These are phyloP conservation scores for Giardia muris DNA, from an alignment of 208 protist species.

Conservation along the genomic window DNA sequence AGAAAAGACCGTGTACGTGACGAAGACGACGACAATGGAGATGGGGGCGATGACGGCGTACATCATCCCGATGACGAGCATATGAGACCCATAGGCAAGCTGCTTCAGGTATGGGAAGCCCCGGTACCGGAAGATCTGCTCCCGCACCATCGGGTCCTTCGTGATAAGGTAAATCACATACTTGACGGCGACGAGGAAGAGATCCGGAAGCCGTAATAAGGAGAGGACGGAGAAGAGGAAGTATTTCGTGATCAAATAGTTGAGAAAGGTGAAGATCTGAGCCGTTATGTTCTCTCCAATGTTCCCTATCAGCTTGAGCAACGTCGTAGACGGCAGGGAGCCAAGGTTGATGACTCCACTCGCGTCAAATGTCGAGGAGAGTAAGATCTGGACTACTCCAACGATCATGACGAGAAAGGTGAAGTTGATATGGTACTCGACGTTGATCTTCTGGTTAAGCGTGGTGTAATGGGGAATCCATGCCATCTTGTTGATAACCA, in stretches of 20 bases:
- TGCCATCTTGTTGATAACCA: neutral
- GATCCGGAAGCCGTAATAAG: neutral
- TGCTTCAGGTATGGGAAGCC: neutral
- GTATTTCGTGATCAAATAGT: conserved; percentile 28
- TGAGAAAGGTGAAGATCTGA: neutral
- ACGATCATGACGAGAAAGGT: conserved; percentile 6
- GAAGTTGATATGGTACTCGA: neutral
- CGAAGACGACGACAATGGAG: neutral
- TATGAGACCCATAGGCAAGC: neutral
- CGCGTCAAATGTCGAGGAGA: neutral
- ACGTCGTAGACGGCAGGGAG: neutral
- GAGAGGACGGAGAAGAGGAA: conserved; percentile 7
- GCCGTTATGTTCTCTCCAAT: neutral
- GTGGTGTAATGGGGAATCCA: neutral
- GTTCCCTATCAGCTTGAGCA: neutral
- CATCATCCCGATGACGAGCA: conserved; percentile 24
- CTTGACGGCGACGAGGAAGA: neutral
- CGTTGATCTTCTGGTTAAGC: neutral
- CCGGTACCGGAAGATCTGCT: neutral
- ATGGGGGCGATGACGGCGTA: conserved; percentile 20
- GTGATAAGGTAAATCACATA: neutral
- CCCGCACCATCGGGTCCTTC: neutral
- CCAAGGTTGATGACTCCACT: neutral
- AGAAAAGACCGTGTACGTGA: neutral
- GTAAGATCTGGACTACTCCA: neutral